These are phyloP conservation scores for Trametes cinnabarina DNA, from an alignment of 768 basidiomycete genomes.

Conservation along the genomic window DNA sequence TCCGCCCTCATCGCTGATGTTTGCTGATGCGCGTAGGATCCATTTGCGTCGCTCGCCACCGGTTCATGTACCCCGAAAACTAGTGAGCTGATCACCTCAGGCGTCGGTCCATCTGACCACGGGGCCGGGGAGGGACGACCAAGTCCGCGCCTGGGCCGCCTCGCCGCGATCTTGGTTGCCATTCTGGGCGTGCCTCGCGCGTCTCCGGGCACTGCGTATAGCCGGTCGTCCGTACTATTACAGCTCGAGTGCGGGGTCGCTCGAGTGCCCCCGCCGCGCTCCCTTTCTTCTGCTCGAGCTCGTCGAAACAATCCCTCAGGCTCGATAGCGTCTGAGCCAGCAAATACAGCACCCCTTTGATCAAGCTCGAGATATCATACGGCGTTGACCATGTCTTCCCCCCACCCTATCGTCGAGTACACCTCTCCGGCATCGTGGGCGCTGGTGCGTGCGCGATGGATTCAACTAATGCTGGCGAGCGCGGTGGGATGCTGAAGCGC, in stretches of 20 bases:
- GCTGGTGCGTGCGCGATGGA: slow-evolving; percentile 52
- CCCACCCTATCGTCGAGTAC: slow-evolving; percentile 70
- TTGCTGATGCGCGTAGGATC: no score
- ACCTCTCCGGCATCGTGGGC: slow-evolving; percentile 88
- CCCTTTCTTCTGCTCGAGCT: neutral
- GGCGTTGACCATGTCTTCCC: neutral
- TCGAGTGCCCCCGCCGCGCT: neutral
- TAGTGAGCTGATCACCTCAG: neutral
- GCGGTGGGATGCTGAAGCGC: neutral
- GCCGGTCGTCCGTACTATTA: slow-evolving; percentile 4
- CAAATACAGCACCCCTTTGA: no score
- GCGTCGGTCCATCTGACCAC: slow-evolving; percentile 8
- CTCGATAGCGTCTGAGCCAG: no score
- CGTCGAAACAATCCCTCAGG: no score
- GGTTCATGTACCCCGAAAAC: no score
- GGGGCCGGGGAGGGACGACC: neutral
- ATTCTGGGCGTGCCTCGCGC: neutral
- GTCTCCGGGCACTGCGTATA: slow-evolving; percentile 8
- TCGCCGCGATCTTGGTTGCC: slow-evolving; percentile 11
- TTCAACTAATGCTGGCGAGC: no score
- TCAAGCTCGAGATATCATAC: neutral
- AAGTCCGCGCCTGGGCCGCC: slow-evolving; percentile 4
- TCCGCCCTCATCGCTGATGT: no score
- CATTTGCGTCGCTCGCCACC: no score
- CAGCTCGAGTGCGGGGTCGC: slow-evolving; percentile 6